Conservation (phyloP, 169 alveolate genomes). For the Plasmodium gonderi region DNA sequence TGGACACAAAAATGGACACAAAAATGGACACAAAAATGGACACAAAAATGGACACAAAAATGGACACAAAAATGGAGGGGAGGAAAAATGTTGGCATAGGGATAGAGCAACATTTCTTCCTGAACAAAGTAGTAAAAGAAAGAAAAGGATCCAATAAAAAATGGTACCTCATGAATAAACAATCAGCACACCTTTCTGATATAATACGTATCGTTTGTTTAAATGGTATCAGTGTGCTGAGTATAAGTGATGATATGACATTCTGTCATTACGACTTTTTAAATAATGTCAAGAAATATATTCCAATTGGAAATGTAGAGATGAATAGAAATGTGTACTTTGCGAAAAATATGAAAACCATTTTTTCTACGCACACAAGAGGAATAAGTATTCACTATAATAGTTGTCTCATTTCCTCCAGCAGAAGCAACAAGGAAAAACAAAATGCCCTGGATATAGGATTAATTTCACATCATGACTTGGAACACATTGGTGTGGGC, state of each 20-base stretch:
- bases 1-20: not conserved
- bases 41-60: not conserved
- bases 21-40: not conserved
- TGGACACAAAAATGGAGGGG: not conserved
- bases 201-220: conserved; percentile 18
- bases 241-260: conserved; percentile 50
- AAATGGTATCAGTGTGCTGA: not conserved
- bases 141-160: not conserved
- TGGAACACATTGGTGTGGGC: not conserved
- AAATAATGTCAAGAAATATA: not conserved
- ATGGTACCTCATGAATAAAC: conserved; percentile 20
- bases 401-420: not conserved
- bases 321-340: conserved; percentile 1
- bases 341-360: conserved; percentile 1
- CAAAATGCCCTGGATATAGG: not conserved
- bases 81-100: not conserved
- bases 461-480: not conserved
- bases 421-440: not conserved
- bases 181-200: conserved; percentile 33
- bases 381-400: conserved; percentile 12
- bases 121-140: conserved; percentile 7
- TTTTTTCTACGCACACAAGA: conserved; percentile 22
- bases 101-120: not conserved
- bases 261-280: conserved; percentile 1
- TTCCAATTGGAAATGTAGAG: not conserved